Evolutionary conservation across 345 rosid species (phyloP).

Genomic region (Lumnitzera racemosa): DNA sequence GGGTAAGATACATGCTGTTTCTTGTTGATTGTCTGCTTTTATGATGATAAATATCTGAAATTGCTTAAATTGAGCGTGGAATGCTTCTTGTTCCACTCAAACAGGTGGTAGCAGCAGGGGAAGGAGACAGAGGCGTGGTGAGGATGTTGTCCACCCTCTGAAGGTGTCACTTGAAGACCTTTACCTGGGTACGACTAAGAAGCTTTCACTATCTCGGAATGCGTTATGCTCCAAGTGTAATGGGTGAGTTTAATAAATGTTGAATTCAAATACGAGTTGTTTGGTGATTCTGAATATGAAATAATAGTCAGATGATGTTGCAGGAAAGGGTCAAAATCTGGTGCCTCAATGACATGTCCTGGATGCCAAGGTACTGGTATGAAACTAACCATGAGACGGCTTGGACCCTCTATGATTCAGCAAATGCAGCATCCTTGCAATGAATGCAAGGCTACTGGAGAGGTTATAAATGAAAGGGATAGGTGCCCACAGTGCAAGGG

Average conservation of each 20-base stretch:
- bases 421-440: constrained; percentile 40
- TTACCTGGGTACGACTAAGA: constrained; percentile 8
- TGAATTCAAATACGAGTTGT: too few relatives aligned
- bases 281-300: not conserved
- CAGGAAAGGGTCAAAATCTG: constrained; percentile 29
- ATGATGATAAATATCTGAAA: too few relatives aligned
- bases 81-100: not conserved
- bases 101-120: constrained; percentile 18
- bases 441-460: constrained; percentile 36
- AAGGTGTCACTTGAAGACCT: constrained; percentile 7
- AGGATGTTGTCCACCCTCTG: constrained; percentile 19
- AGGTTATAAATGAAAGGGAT: constrained; percentile 29
- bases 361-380: constrained; percentile 34
- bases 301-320: not conserved
- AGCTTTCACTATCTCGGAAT: constrained; percentile 2
- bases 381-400: constrained; percentile 34
- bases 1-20: constrained; percentile 21
- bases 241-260: constrained; percentile 2
- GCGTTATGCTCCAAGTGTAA: constrained; percentile 2
- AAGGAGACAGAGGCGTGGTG: constrained; percentile 16
- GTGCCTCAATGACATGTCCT: constrained; percentile 28
- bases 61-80: constrained; percentile 1
- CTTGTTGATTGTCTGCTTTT: too few relatives aligned
- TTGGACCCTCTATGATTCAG: constrained; percentile 35
- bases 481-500: constrained; percentile 35